These are phyloP conservation scores for Candida sanyiensis DNA, from an alignment of 805 yeast species.

Conservation along the genomic window DNA sequence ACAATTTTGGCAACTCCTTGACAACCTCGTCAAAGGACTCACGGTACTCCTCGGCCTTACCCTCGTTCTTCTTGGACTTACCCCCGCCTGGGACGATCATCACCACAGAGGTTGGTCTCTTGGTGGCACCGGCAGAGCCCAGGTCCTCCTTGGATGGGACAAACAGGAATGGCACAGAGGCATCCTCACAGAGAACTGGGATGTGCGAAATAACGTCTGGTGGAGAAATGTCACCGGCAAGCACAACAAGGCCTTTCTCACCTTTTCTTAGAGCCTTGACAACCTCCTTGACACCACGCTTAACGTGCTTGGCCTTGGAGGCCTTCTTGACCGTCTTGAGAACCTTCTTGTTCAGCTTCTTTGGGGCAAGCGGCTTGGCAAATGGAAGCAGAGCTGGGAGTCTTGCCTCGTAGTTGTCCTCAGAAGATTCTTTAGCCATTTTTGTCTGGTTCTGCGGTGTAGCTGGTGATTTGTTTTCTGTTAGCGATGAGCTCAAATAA, in stretches of 20 bases:
- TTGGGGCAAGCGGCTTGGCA: conserved; percentile 92
- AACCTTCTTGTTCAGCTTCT: conserved; percentile 91
- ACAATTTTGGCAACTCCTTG: conserved; percentile 62
- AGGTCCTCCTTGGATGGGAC: conserved; percentile 97
- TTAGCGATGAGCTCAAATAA: conserved; percentile 13
- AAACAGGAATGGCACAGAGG: conserved; percentile 84
- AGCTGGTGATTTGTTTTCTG: too few species aligned
- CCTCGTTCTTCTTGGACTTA: conserved; percentile 63
- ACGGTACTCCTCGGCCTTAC: conserved; percentile 80
- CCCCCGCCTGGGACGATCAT: conserved; percentile 97
- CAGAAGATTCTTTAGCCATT: conserved; percentile 37
- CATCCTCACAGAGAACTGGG: conserved; percentile 96
- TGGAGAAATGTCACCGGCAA: conserved; percentile 98
- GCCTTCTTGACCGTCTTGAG: conserved; percentile 96
- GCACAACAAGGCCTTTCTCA: conserved; percentile 91
- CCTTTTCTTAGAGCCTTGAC: conserved; percentile 97
- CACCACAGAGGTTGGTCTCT: conserved; percentile 97
- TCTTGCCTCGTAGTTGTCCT: conserved; percentile 86
- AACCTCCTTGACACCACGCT: conserved; percentile 98
- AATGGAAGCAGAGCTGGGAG: conserved; percentile 87
- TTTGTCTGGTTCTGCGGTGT: too few species aligned
- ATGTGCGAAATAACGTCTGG: conserved; percentile 95
- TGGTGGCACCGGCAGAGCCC: conserved; percentile 98
- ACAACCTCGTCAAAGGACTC: conserved; percentile 90
- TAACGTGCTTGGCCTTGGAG: conserved; percentile 95